Percentiles rank a stretch among this genome's conserved stretches.
These are phyloP conservation scores for Pisolithus albus DNA, from an alignment of 768 basidiomycete genomes.

Conservation along the genomic window DNA sequence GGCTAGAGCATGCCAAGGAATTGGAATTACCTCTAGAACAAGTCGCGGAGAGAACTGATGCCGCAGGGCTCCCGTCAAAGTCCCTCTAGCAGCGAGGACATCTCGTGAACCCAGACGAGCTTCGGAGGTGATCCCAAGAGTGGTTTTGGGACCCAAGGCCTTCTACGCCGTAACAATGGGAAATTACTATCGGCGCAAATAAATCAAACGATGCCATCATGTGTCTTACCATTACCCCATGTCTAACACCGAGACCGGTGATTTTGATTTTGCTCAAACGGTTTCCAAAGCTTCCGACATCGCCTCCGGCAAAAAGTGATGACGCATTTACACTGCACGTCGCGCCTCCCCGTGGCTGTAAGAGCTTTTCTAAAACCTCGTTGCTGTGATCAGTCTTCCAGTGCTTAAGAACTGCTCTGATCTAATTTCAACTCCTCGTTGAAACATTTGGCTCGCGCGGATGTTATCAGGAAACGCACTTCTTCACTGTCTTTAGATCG, in stretches of 20 bases:
- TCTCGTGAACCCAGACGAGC: conserved; percentile 21
- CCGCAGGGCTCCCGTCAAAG: conserved; percentile 61
- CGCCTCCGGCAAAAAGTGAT: conserved; percentile 36
- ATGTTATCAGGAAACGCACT: conserved; percentile 29
- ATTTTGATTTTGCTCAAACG: conserved; percentile 32
- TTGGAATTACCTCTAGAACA: conserved; percentile 35
- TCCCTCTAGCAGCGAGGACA: conserved; percentile 25
- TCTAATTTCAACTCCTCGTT: conserved; percentile 32
- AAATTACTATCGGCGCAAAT: conserved; percentile 15
- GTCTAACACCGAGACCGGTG: conserved; percentile 33
- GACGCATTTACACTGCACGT: conserved; percentile 44
- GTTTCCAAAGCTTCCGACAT: conserved; percentile 25
- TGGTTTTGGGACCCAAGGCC: conserved; percentile 40
- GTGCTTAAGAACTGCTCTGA: conserved; percentile 38
- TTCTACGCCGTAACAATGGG: conserved; percentile 33
- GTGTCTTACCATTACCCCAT: conserved; percentile 38
- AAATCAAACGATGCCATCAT: conserved; percentile 8
- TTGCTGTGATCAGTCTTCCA: conserved; percentile 33
- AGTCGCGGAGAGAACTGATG: conserved; percentile 72
- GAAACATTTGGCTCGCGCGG: conserved; percentile 13
- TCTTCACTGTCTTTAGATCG: conserved; percentile 41
- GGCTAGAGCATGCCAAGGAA: conserved; percentile 11
- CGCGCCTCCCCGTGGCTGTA: conserved; percentile 41
- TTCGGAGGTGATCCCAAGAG: conserved; percentile 33
- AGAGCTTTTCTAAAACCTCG: conserved; percentile 31